These are phyloP conservation scores for Limonomyces culmigenus DNA, from an alignment of 1,284 basidiomycete genomes.

Conservation along the genomic window DNA sequence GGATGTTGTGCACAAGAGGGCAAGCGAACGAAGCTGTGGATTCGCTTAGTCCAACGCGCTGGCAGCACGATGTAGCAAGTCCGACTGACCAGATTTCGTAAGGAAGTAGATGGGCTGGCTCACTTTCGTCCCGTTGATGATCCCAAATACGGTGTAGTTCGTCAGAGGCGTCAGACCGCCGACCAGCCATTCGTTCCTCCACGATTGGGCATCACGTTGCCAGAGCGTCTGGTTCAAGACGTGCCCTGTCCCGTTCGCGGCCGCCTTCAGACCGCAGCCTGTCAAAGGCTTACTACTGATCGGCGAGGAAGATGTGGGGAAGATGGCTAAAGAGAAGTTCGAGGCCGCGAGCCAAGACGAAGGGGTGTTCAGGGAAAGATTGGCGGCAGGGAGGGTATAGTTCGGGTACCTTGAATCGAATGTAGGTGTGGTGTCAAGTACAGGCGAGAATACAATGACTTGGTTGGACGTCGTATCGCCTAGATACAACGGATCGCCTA, in stretches of 20 bases:
- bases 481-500: too few relatives aligned
- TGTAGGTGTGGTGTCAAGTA: neutral
- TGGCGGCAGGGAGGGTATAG: conserved; percentile 56
- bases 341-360: conserved; percentile 19
- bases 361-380: conserved; percentile 25
- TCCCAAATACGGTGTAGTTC: conserved; percentile 55
- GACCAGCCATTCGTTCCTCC: conserved; percentile 51
- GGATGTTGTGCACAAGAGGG: conserved; percentile 50
- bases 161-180: conserved; percentile 38
- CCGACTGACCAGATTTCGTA: conserved; percentile 47
- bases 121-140: conserved; percentile 34
- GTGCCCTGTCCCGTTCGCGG: conserved; percentile 2
- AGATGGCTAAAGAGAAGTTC: conserved; percentile 38
- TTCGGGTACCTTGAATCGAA: conserved; percentile 25
- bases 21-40: conserved; percentile 49
- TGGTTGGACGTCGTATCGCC: conserved; percentile 67
- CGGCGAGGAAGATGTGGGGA: conserved; percentile 22
- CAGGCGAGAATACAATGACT: conserved; percentile 60
- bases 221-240: conserved; percentile 25
- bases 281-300: conserved; percentile 35
- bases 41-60: neutral
- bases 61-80: neutral
- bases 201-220: conserved; percentile 36
- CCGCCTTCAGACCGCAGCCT: conserved; percentile 31
- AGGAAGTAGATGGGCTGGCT: conserved; percentile 45